Conservation (phyloP, 228 moss, liverwort and hornwort genomes). For the Sphagnum fallax region DNA sequence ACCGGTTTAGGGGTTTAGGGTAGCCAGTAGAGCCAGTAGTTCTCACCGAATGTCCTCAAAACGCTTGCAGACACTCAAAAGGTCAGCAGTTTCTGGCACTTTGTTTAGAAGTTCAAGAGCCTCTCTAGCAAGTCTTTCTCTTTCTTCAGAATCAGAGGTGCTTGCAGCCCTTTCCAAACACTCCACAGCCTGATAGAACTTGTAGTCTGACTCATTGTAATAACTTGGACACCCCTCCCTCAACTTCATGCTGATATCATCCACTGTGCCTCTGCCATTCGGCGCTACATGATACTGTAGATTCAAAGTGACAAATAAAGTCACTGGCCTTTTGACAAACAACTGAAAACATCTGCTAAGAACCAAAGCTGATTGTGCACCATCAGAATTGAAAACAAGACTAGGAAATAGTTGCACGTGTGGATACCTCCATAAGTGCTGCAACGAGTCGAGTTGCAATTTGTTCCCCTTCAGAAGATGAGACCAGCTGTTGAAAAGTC, state of each 20-base stretch:
- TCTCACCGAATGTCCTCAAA: constrained; percentile 93
- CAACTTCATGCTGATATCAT: constrained; percentile 90
- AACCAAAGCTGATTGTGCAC: no score
- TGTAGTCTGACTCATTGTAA: constrained; percentile 97
- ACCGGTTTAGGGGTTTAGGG: no score
- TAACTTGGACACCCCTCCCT: constrained; percentile 99
- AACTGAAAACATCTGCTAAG: no score
- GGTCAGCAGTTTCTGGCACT: constrained; percentile 91
- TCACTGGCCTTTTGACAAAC: no score
- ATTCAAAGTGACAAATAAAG: background rate
- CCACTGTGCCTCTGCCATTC: constrained; percentile 94
- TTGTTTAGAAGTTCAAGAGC: constrained; percentile 82
- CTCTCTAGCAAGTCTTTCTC: constrained; percentile 81
- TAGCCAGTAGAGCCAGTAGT: no score
- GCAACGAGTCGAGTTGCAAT: constrained; percentile 95
- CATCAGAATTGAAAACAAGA: background rate
- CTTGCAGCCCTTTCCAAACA: constrained; percentile 83
- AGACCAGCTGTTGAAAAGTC: constrained; percentile 94
- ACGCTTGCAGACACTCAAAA: constrained; percentile 90
- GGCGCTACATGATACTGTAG: constrained; percentile 92
- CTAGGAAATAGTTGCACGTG: no score
- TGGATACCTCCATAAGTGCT: constrained; percentile 84
- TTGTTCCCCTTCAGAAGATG: constrained; percentile 88
- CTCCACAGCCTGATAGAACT: constrained; percentile 96
- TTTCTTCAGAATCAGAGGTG: constrained; percentile 67